Evolutionary conservation across 2,329 filamentous ascomycete genomes (phyloP).

Genomic region (Xylariaceae sp.): DNA sequence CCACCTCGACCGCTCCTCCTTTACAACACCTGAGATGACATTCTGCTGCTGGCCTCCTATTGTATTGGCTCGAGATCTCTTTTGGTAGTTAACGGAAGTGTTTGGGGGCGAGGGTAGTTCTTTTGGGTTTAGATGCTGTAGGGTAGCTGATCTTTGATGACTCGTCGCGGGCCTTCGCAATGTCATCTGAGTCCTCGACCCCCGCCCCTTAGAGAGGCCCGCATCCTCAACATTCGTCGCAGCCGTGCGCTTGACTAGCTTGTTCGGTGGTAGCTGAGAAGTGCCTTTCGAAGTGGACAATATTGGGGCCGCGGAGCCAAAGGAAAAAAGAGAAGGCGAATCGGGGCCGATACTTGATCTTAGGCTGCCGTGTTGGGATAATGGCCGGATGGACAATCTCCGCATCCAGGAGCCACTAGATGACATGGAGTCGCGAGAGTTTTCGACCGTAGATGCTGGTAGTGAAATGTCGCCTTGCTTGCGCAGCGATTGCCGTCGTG

Average conservation of each 20-base stretch:
- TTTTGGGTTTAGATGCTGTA: constrained; percentile 48
- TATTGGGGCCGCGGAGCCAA: constrained; percentile 64
- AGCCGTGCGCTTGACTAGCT: constrained; percentile 69
- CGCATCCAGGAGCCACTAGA: constrained; percentile 68
- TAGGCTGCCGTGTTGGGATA: constrained; percentile 60
- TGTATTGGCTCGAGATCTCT: constrained; percentile 33
- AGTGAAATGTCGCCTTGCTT: constrained; percentile 30
- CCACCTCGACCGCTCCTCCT: constrained; percentile 38
- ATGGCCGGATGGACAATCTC: constrained; percentile 62
- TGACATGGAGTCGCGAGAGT: constrained; percentile 53
- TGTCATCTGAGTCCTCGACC: constrained; percentile 58
- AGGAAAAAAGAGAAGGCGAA: constrained; percentile 63
- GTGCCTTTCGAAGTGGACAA: constrained; percentile 41
- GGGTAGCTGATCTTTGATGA: constrained; percentile 69
- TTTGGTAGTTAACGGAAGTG: constrained; percentile 34
- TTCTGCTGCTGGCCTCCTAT: constrained; percentile 21
- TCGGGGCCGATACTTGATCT: constrained; percentile 63
- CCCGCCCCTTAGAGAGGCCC: constrained; percentile 42
- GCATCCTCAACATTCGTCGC: constrained; percentile 48
- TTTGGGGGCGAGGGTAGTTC: constrained; percentile 27
- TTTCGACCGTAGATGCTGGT: constrained; percentile 38
- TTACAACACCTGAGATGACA: constrained; percentile 6
- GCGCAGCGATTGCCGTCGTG: constrained; percentile 42
- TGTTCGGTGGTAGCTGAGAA: constrained; percentile 60
- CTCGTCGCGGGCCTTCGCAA: constrained; percentile 73